A percentile compares a stretch with the other conserved stretches of the same genome.
Conservation (phyloP, 768 basidiomycete species). For the Suillus discolor region DNA sequence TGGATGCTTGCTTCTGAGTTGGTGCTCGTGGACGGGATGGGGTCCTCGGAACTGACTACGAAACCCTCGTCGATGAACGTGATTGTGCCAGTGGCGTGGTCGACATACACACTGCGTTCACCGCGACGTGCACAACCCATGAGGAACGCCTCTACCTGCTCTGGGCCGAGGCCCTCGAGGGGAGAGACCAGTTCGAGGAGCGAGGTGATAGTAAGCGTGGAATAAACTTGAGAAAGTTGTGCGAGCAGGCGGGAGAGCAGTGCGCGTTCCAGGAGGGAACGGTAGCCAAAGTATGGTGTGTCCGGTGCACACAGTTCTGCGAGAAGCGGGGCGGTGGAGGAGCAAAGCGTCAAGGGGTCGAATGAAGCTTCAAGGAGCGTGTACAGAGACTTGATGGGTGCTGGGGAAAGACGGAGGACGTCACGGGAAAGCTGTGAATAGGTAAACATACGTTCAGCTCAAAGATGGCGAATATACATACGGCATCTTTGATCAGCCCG, state of each 20-base stretch:
- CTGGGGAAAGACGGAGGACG: conserved; percentile 78
- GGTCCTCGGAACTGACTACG: conserved; percentile 39
- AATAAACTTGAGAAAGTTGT: conserved; percentile 92
- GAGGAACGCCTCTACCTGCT: conserved; percentile 86
- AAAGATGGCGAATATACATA: conserved; percentile 27
- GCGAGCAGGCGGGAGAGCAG: conserved; percentile 88
- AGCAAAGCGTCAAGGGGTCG: conserved; percentile 86
- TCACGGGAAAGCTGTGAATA: conserved; percentile 70
- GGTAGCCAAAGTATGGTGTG: conserved; percentile 72
- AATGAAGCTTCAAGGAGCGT: conserved; percentile 90
- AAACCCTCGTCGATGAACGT: conserved; percentile 83
- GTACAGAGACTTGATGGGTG: conserved; percentile 77
- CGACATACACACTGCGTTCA: conserved; percentile 83
- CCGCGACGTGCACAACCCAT: conserved; percentile 90
- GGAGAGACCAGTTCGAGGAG: conserved; percentile 81
- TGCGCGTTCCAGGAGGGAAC: conserved; percentile 88
- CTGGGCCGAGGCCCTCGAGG: conserved; percentile 60
- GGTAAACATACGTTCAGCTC: conserved; percentile 14
- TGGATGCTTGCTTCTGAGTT: conserved; percentile 59
- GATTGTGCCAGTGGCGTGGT: conserved; percentile 86
- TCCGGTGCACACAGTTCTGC: conserved; percentile 47
- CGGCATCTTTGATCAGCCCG: conserved; percentile 86
- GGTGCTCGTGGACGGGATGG: conserved; percentile 22
- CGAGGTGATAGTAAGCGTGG: conserved; percentile 77
- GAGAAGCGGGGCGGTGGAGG: conserved; percentile 78